Percentiles rank a stretch among this genome's conserved stretches.
Conservation (phyloP, 192 early-diverging fungal species). For the Coemansia sp. region DNA sequence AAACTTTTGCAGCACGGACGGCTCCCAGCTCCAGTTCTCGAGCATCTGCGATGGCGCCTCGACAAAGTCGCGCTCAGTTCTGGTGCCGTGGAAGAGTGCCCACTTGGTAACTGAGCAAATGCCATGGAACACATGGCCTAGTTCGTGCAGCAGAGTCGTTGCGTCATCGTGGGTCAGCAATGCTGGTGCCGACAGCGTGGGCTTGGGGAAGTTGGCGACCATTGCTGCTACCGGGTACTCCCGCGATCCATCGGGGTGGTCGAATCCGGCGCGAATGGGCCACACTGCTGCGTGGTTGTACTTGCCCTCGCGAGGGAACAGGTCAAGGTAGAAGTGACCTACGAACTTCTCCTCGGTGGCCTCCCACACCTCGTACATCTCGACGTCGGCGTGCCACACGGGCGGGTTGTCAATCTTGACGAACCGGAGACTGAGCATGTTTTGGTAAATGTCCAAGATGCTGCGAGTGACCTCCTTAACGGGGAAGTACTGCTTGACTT, state of each 20-base stretch:
- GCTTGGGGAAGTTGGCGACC: constrained; percentile 71
- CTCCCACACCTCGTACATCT: constrained; percentile 76
- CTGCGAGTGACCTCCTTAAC: constrained; percentile 63
- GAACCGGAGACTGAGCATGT: constrained; percentile 69
- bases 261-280: constrained; percentile 69
- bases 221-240: constrained; percentile 70
- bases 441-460: constrained; percentile 74
- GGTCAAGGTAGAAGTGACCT: constrained; percentile 76
- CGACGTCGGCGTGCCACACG: constrained; percentile 82
- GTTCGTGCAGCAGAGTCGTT: constrained; percentile 82
- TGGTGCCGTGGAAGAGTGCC: constrained; percentile 73
- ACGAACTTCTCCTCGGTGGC: constrained; percentile 58
- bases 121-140: constrained; percentile 68
- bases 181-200: constrained; percentile 65
- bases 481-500: constrained; percentile 81
- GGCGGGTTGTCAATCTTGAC: constrained; percentile 59
- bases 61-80: constrained; percentile 81
- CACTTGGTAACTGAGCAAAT: constrained; percentile 77
- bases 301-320: constrained; percentile 72
- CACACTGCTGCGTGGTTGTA: constrained; percentile 82
- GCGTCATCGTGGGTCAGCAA: constrained; percentile 81
- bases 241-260: constrained; percentile 55
- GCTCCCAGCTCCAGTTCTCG: constrained; percentile 81
- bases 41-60: constrained; percentile 91
- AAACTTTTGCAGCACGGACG: constrained; percentile 55